These are phyloP conservation scores for Melaleuca alternifolia DNA, from an alignment of 345 rosid species.

Conservation along the genomic window DNA sequence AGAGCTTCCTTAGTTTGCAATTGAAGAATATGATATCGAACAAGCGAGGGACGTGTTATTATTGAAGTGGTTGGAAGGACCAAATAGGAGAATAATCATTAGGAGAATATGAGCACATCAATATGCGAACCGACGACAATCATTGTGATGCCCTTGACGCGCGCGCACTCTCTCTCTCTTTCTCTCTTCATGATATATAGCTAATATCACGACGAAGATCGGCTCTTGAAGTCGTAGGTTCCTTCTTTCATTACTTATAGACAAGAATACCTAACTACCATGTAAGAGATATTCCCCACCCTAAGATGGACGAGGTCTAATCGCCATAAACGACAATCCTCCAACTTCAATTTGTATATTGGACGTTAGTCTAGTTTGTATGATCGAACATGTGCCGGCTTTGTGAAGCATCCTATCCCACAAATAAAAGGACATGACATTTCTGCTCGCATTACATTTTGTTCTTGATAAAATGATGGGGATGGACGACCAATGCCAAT, in stretches of 20 bases:
- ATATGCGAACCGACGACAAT: not conserved
- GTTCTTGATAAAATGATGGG: not conserved
- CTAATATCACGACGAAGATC: not conserved
- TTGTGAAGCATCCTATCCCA: not conserved
- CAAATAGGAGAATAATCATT: not conserved
- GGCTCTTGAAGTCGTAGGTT: not conserved
- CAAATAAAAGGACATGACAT: not conserved
- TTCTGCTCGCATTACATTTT: not conserved
- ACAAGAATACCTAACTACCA: not conserved
- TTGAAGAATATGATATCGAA: not conserved
- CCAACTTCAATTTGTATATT: not conserved
- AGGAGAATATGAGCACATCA: not conserved
- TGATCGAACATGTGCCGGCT: not conserved
- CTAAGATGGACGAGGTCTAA: not conserved
- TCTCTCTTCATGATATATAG: not conserved
- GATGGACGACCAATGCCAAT: not conserved
- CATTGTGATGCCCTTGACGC: not conserved
- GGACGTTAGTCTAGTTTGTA: not conserved
- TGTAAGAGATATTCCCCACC: not conserved
- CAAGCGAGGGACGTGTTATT: not conserved
- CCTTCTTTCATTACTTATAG: not conserved
- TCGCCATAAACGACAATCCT: not conserved
- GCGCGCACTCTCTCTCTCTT: too few relatives aligned
- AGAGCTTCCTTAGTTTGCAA: not conserved
- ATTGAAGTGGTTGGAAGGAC: not conserved